Evolutionary conservation across 2,329 filamentous ascomycete species (phyloP), one percentile per base, ranked within the genome.

Genomic region (Exophiala calicioides): DNA sequence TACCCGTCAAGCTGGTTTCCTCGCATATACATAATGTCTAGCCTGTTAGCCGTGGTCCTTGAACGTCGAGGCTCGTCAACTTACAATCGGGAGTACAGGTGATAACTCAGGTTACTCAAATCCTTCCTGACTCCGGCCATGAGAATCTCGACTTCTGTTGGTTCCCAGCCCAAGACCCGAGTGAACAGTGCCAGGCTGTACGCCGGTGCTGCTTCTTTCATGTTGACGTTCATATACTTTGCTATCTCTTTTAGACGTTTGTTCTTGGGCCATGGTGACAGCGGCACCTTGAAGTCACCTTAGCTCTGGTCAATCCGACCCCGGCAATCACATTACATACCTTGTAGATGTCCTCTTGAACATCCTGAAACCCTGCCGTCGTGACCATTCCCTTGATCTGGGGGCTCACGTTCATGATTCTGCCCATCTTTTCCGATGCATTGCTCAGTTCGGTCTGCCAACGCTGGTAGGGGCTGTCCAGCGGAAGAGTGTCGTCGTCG

Each of bases 121-220:
- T 55, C 69, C 40, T 52, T 61, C 38, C 65, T 66, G 3, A 71
- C 69, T 9, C 63, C 61, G 4, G 61, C 62, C 34, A 70, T 47
- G 9, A 72, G 66, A 1, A 67, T 53, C 43, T 69, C 59, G 3
- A 71, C 60, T 10, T 67, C 60, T 24, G 66, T 64, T 9, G 53
- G 61, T 0, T 58, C 44, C 50, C 60, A 63, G 1, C 66, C 66
- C 8, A 68, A 52, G 1, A 68, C 58, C 4, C 66, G 58, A 4
- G 67, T 70, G 41, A 67, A 68, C 7, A 69, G 58, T 3, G 66
- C 67, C 10, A 70, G 55, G 3, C 63, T 62, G 47, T 68, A 68
- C n/a, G 66, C 65, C 49, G 67, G 65, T 19, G 68, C 54, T 2
- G 62, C 58, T 32, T 68, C 64, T 12, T 62, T 55, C 40, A 60